Evolutionary conservation across 768 basidiomycete genomes (phyloP).

Genomic region (Gloeopeniophorella convolvens): DNA sequence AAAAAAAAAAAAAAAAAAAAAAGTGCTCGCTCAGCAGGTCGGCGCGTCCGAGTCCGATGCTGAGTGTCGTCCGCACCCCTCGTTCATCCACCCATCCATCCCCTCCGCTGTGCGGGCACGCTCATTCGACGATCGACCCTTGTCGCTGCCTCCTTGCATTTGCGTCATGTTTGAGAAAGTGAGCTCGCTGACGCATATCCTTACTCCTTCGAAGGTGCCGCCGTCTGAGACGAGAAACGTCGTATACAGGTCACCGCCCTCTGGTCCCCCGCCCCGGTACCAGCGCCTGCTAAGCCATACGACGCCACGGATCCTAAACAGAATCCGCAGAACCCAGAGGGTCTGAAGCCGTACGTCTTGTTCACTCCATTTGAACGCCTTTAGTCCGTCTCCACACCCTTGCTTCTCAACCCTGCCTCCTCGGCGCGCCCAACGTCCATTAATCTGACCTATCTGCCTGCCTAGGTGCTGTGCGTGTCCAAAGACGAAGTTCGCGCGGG

Average conservation of each 20-base stretch:
- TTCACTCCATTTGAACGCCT: no score
- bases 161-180: conserved; percentile 10
- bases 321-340: conserved; percentile 90
- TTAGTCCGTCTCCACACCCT: background rate
- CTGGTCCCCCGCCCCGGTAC: conserved; percentile 43
- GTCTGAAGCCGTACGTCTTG: conserved; percentile 88
- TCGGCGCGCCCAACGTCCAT: background rate
- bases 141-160: background rate
- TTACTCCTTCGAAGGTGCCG: no score
- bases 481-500: conserved; percentile 84
- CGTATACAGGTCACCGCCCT: conserved; percentile 16
- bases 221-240: no score
- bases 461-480: conserved; percentile 97
- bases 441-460: background rate
- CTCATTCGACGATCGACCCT: background rate
- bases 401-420: background rate
- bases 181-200: background rate
- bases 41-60: no score
- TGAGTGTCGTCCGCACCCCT: no score
- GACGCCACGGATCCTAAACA: conserved; percentile 70
- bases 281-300: conserved; percentile 33
- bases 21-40: no score
- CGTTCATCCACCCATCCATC: no score
- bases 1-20: no score
- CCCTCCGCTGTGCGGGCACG: no score